Percentiles rank a stretch among this genome's conserved stretches.
These are phyloP conservation scores for Vanilla planifolia DNA, from an alignment of 106 monocot genomes.

Conservation along the genomic window DNA sequence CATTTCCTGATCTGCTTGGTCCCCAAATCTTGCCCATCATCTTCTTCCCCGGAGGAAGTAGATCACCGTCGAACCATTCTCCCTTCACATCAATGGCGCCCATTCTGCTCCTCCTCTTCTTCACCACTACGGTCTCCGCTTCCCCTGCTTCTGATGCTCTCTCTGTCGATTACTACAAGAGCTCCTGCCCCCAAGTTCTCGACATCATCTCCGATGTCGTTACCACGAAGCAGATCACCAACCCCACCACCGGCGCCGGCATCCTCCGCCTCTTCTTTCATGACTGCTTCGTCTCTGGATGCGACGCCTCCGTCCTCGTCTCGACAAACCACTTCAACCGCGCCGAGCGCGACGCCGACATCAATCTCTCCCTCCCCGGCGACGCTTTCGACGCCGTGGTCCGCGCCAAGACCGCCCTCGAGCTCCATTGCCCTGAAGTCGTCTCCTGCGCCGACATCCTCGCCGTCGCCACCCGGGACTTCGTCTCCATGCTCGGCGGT, in stretches of 20 bases:
- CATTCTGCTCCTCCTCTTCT: not conserved
- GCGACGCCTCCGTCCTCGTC: conserved; percentile 65
- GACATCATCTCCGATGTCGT: conserved; percentile 17
- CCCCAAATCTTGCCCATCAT: too few species aligned
- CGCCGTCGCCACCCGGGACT: conserved; percentile 59
- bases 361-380: conserved; percentile 56
- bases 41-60: not conserved
- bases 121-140: not conserved
- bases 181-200: conserved; percentile 16
- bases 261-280: conserved; percentile 31
- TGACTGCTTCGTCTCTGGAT: conserved; percentile 28
- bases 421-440: conserved; percentile 72
- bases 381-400: conserved; percentile 61
- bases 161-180: conserved; percentile 12
- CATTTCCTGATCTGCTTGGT: too few species aligned
- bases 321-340: conserved; percentile 40
- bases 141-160: not conserved
- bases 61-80: not conserved
- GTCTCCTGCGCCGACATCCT: conserved; percentile 95
- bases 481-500: conserved; percentile 64
- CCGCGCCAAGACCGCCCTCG: conserved; percentile 63
- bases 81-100: not conserved
- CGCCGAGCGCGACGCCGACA: conserved; percentile 52
- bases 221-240: conserved; percentile 16
- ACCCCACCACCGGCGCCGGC: conserved; percentile 20